These are phyloP conservation scores for Exophiala dermatitidis DNA, from an alignment of 2,329 filamentous ascomycete species.

Conservation along the genomic window DNA sequence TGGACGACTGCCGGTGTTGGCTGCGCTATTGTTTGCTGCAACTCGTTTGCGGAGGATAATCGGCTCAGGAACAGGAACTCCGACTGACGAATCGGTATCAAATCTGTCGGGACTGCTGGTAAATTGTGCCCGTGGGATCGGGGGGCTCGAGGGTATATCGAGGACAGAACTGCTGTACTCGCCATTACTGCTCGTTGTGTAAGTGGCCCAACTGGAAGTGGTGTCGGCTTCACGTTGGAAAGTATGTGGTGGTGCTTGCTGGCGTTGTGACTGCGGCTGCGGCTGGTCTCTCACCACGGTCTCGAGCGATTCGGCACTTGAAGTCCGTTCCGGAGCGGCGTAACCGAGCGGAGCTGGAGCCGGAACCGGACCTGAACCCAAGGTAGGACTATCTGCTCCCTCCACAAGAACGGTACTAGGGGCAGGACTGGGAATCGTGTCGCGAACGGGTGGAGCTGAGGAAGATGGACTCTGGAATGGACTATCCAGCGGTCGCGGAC, in stretches of 20 bases:
- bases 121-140: conserved; percentile 35
- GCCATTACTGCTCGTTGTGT: conserved; percentile 47
- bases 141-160: conserved; percentile 25
- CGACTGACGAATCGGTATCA: conserved; percentile 20
- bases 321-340: conserved; percentile 6
- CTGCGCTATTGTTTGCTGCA: conserved; percentile 15
- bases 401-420: conserved; percentile 10
- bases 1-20: conserved; percentile 21
- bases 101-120: conserved; percentile 34
- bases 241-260: conserved; percentile 17
- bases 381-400: conserved; percentile 18
- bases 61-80: conserved; percentile 28
- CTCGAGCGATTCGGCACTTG: conserved; percentile 16
- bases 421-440: conserved; percentile 9
- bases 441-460: conserved; percentile 1
- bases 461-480: conserved; percentile 19
- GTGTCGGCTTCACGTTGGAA: conserved; percentile 17
- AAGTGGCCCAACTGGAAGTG: conserved; percentile 57
- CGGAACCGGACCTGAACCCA: conserved; percentile 8
- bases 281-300: not conserved
- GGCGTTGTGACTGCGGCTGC: too few relatives aligned
- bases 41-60: conserved; percentile 38
- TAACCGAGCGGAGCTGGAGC: not conserved
- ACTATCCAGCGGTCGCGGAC: conserved; percentile 9
- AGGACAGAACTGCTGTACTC: conserved; percentile 20